phyloP scores from a whole-genome alignment of 1,284 basidiomycete genomes.

The Pseudozyma tsukubaensis region DNA sequence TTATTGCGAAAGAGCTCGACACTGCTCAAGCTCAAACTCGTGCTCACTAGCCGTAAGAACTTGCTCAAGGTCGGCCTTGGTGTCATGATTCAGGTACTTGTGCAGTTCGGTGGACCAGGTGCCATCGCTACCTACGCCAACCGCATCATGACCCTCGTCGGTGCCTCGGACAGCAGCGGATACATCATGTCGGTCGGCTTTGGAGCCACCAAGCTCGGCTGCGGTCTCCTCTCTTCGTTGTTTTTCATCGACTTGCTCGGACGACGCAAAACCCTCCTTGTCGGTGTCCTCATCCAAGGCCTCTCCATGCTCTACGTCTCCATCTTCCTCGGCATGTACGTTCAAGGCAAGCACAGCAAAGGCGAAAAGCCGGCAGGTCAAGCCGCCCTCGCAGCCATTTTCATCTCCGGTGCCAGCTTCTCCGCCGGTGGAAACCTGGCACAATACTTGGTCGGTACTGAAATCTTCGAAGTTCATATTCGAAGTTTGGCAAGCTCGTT shows the following conservation, averaged over 20 bases:
- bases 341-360: constrained; percentile 22
- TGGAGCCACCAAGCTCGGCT: constrained; percentile 31
- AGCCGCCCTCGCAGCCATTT: constrained; percentile 30
- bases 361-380: constrained; percentile 22
- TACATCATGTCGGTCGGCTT: constrained; percentile 40
- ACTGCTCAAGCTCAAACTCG: constrained; percentile 12
- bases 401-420: constrained; percentile 30
- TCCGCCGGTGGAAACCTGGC: constrained; percentile 37
- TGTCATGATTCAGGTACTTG: constrained; percentile 31
- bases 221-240: constrained; percentile 26
- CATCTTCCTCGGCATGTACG: constrained; percentile 34
- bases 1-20: constrained; percentile 8
- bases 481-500: constrained; percentile 24
- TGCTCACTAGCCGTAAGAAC: constrained; percentile 27
- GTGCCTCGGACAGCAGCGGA: constrained; percentile 18
- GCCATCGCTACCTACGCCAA: constrained; percentile 38
- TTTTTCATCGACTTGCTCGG: constrained; percentile 34
- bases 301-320: constrained; percentile 34
- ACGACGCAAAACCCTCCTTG: constrained; percentile 29
- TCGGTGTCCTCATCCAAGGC: constrained; percentile 24
- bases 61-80: constrained; percentile 26
- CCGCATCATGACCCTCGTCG: constrained; percentile 21
- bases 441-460: constrained; percentile 34
- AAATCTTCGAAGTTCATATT: constrained; percentile 33
- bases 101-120: constrained; percentile 30